A percentile compares a stretch with the other conserved stretches of the same genome.
phyloP scores from a whole-genome alignment of 306 rosid species.

The Hippophae gyantsensis region DNA sequence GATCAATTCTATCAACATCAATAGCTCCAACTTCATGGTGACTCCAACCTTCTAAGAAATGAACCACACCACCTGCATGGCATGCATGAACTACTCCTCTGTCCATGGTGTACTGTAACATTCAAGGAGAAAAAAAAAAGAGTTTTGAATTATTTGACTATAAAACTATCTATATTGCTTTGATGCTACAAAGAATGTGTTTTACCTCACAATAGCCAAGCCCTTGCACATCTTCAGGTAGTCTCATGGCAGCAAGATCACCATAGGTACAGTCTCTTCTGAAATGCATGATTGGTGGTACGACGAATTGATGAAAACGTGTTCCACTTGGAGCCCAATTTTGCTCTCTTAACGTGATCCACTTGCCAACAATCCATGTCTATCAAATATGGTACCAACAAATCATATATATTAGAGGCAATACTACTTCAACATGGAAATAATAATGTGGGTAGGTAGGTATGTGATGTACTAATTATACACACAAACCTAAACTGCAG shows the following conservation, averaged over 20 bases:
- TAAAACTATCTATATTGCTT: no score
- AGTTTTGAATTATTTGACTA: no score
- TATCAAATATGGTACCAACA: conserved; percentile 9
- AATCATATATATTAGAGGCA: not conserved
- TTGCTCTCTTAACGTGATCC: conserved; percentile 89
- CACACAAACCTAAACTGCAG: not conserved
- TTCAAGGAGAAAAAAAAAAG: not conserved
- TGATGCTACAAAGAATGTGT: not conserved
- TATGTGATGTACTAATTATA: not conserved
- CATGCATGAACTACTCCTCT: conserved; percentile 98
- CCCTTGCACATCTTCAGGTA: conserved; percentile 75
- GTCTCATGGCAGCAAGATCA: conserved; percentile 89
- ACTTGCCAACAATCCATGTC: conserved; percentile 97
- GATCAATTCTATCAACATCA: conserved; percentile 72
- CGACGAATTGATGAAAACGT: conserved; percentile 95
- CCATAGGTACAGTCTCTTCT: conserved; percentile 95
- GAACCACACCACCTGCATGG: conserved; percentile 98
- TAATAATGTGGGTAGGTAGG: not conserved
- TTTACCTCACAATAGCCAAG: conserved; percentile 81
- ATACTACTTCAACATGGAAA: not conserved
- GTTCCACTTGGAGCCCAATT: conserved; percentile 87
- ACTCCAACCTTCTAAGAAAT: conserved; percentile 74
- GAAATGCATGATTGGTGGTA: conserved; percentile 71
- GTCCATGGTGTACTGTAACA: conserved; percentile 74
- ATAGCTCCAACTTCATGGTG: conserved; percentile 94